Conservation (phyloP, 768 basidiomycete species). For the Trametes elegans region DNA sequence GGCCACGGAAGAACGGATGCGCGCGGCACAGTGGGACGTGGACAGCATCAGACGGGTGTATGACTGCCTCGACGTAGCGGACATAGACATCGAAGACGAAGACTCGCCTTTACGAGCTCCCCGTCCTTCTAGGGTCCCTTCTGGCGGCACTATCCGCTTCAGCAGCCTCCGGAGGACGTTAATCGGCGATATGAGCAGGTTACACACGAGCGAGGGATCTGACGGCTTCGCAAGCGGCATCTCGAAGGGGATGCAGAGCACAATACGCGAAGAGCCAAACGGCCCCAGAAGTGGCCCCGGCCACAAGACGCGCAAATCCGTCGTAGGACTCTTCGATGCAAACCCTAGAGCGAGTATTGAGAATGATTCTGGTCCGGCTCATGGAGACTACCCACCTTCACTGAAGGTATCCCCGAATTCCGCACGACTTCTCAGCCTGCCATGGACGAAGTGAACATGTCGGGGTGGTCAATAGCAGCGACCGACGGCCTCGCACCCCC, state of each 20-base stretch:
- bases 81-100: constrained; percentile 47
- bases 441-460: constrained; percentile 14
- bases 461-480: constrained; percentile 25
- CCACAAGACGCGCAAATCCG: constrained; percentile 46
- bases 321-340: constrained; percentile 60
- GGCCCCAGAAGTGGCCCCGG: not conserved
- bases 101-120: constrained; percentile 30
- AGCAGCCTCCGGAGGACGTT: constrained; percentile 46
- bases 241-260: constrained; percentile 28
- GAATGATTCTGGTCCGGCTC: not conserved
- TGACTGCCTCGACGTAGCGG: constrained; percentile 59
- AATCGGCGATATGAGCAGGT: constrained; percentile 32
- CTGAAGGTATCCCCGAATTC: constrained; percentile 19
- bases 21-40: constrained; percentile 70
- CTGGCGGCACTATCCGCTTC: constrained; percentile 45
- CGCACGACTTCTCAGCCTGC: not conserved
- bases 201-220: constrained; percentile 18
- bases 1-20: constrained; percentile 58
- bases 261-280: constrained; percentile 19
- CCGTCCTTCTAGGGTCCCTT: constrained; percentile 8
- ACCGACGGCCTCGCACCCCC: constrained; percentile 20
- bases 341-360: not conserved
- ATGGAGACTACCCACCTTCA: constrained; percentile 14
- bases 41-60: constrained; percentile 69
- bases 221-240: constrained; percentile 26